Evolutionary conservation across 1,284 basidiomycete species (phyloP), one percentile per base, ranked within the genome.

Genomic region (Anthracocystis panici-leucophaei): DNA sequence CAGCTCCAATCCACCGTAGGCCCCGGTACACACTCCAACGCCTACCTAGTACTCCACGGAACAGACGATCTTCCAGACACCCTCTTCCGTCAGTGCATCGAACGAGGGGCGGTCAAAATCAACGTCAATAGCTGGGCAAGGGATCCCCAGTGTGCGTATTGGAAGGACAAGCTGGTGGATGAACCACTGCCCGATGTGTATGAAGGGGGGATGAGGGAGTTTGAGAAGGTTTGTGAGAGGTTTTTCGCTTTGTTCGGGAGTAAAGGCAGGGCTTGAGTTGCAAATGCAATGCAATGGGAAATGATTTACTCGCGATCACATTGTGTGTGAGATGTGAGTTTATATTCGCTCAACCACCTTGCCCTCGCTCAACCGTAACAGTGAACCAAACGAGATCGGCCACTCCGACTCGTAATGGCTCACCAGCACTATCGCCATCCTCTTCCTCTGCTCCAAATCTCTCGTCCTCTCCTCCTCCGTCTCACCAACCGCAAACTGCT

Each of bases 391-490:
- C 1, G 56, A 56, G 5, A 38, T 57, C 1, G 80, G 82, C 82
- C 83, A 85, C 45, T 84, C 83, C n/a, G 48, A 29, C 46, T 82
- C 77, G 61, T 82, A 85, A 56, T 85, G 83, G 52, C 81, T 82
- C 5, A 85, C 80, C 6, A 80, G 33, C 2, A 85, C 80, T 0
- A 85, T 46, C 1, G 78, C 79, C 59, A 68, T 70, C 16, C 46
- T 31, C 9, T 33, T 31, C 18, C 75, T 65, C 57, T 66, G 57
- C n/a, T 60, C 33, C 1, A 35, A 11, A 48, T 81, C 78, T 5
- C 2, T 9, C 12, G 40, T 18, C 5, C 35, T 31, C 42, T 80
- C 64, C 14, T 56, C 23, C 1, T 38, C 53, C 0, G 41, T 42
- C 2, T 45, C 21, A 3, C 74, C 75, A 0, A 74, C 50, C 2